Evolutionary conservation across 1,284 basidiomycete species (phyloP).

Genomic region (Trichosporon asahii): DNA sequence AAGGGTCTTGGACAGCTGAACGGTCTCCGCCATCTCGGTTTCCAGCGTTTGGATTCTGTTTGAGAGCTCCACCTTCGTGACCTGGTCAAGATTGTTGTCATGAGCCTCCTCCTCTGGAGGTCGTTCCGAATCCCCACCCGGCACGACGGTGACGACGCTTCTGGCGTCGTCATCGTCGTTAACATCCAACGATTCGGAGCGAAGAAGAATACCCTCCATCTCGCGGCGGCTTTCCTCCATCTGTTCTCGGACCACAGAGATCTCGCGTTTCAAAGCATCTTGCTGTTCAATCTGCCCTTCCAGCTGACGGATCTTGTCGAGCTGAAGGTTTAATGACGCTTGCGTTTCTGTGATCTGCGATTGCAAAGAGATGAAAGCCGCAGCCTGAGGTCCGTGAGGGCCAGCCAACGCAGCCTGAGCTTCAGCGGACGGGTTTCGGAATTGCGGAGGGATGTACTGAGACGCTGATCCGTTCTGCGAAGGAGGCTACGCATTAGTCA

Average conservation of each 20-base stretch:
- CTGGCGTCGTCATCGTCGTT: constrained; percentile 56
- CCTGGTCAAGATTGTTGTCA: not conserved
- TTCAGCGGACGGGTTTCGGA: constrained; percentile 43
- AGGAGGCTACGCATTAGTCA: constrained; percentile 50
- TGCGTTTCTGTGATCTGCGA: constrained; percentile 83
- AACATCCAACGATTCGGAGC: constrained; percentile 33
- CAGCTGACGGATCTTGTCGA: constrained; percentile 79
- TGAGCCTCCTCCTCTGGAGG: constrained; percentile 14
- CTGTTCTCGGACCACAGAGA: constrained; percentile 66
- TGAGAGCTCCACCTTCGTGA: constrained; percentile 61
- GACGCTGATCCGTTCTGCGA: constrained; percentile 50
- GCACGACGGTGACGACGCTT: constrained; percentile 46
- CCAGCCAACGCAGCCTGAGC: constrained; percentile 48
- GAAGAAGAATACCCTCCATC: constrained; percentile 36
- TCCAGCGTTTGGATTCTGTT: constrained; percentile 69
- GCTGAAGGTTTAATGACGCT: constrained; percentile 68
- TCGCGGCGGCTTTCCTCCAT: constrained; percentile 59
- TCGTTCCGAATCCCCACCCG: constrained; percentile 51
- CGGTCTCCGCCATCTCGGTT: constrained; percentile 70
- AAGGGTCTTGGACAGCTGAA: constrained; percentile 68
- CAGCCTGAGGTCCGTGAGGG: constrained; percentile 46
- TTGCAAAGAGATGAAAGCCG: constrained; percentile 65
- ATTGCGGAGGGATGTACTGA: constrained; percentile 47
- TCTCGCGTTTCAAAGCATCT: constrained; percentile 76
- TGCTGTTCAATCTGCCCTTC: constrained; percentile 79